A percentile compares a stretch with the other conserved stretches of the same genome.
Conservation (phyloP, 2,329 filamentous ascomycete species). For the Apiospora hydei region DNA sequence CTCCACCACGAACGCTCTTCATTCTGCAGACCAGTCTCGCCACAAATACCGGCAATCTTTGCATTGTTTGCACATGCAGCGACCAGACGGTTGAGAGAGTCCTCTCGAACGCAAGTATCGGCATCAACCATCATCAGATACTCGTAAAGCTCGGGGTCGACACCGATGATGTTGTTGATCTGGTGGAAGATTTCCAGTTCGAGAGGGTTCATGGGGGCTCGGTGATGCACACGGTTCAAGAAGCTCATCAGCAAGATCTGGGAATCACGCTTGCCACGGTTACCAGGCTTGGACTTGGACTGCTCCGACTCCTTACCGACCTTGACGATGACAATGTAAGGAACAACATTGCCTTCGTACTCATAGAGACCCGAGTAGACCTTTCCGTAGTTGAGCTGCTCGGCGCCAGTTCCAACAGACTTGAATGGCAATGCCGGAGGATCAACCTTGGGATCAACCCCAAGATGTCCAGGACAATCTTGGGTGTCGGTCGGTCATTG, state of each 20-base stretch:
- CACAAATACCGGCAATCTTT: constrained; percentile 96
- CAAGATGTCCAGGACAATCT: constrained; percentile 96
- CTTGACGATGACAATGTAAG: constrained; percentile 95
- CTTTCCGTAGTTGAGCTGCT: constrained; percentile 97
- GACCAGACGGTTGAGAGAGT: constrained; percentile 90
- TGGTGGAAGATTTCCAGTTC: constrained; percentile 99
- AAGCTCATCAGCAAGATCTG: constrained; percentile 97
- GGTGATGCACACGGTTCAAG: constrained; percentile 96
- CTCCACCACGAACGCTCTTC: constrained; percentile 97
- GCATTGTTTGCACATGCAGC: constrained; percentile 92
- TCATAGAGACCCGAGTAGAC: constrained; percentile 98
- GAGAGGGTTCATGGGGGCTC: constrained; percentile 90
- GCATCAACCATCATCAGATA: constrained; percentile 98
- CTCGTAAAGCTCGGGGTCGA: constrained; percentile 96
- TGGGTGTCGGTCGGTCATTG: constrained; percentile 95
- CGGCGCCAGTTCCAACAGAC: constrained; percentile 85
- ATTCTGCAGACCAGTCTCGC: constrained; percentile 95
- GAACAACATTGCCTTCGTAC: constrained; percentile 96
- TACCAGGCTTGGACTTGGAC: constrained; percentile 88
- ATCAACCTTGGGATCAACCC: constrained; percentile 97
- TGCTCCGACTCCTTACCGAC: constrained; percentile 97
- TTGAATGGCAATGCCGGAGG: constrained; percentile 94
- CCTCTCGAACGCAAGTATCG: constrained; percentile 91
- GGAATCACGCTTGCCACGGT: constrained; percentile 97
- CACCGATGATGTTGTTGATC: constrained; percentile 98